Base-by-base conservation (phyloP, 768 basidiomycete genomes). In the Mycena epipterygia region DNA sequence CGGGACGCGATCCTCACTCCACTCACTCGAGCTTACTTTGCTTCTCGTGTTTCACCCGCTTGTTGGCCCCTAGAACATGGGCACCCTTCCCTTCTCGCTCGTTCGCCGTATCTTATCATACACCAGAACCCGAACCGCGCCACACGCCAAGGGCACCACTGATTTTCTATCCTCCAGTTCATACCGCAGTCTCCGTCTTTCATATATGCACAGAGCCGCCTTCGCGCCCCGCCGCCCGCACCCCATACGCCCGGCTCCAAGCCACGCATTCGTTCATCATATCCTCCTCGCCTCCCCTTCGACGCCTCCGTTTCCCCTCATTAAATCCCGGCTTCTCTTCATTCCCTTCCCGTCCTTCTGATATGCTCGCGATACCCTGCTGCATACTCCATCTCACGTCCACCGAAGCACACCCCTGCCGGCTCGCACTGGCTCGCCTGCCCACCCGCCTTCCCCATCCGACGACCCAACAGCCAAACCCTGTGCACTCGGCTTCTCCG, bases 11-110 rank as follows among this genome's bases (percentile, higher is more conserved):
- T 53, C 42, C 39, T 35, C 53, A 5, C 27, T 32, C 30, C 17
- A 14, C 30, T 30, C 27, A n/a, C n/a, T n/a, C n/a, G 9, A 53
- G 30, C 32, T 25, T n/a, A 21, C 8, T 14, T 25, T 11, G 48
- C 63, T 64, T 64, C 52, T 63, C 8, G 52, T 33, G 41, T 64
- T 63, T 64, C 52, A 55, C 39, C 37, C 27, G 14, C 52, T 12
- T 9, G n/a, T n/a, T n/a, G n/a, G 33, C 48, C 27, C 17, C 25
- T 41, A 52, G 33, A 30, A 63, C 32, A 41, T 52, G 14, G 5
- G 29, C 13, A 23, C 9, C 16, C 21, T n/a, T 32, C 16, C 44
- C 57, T 42, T 59, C 41, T 58, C 57, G 57, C n/a, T n/a, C n/a
- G n/a, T 56, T 12, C 53, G n/a, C 16, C 35, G 3, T 35, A n/a